Percentiles rank a stretch among this genome's conserved stretches.
Evolutionary conservation across 2,329 filamentous ascomycete genomes (phyloP).

Genomic region (Teratosphaeriaceae sp.): DNA sequence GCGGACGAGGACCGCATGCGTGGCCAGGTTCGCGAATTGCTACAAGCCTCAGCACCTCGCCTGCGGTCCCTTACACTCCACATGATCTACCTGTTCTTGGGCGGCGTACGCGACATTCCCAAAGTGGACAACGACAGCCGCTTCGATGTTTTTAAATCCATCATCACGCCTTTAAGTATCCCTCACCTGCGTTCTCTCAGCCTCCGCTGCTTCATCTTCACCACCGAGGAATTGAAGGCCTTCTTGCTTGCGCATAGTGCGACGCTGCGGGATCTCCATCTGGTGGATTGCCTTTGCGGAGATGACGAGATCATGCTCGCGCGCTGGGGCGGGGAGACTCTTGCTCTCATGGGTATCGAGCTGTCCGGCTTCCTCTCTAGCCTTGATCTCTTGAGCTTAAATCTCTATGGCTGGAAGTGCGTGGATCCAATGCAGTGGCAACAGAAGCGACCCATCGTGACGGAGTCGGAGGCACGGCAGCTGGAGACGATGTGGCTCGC

Average conservation of each 20-base stretch:
- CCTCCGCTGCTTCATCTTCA: not conserved
- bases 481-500: not conserved
- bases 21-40: not conserved
- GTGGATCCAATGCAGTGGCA: not conserved
- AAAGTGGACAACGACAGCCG: not conserved
- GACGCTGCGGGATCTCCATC: not conserved
- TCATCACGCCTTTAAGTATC: not conserved
- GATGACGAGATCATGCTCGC: not conserved
- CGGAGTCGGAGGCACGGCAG: not conserved
- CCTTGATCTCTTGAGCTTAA: not conserved
- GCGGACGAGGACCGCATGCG: not conserved
- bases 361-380: not conserved
- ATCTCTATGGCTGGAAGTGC: not conserved
- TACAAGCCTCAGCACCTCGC: not conserved
- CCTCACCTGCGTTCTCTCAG: not conserved
- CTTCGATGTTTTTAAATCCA: not conserved
- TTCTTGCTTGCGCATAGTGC: not conserved
- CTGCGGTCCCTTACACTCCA: not conserved
- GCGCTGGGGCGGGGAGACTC: not conserved
- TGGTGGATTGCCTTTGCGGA: not conserved
- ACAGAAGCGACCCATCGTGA: not conserved
- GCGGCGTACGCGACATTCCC: not conserved
- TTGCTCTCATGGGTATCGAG: not conserved
- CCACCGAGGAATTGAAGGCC: not conserved
- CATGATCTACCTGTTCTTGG: slow-evolving; percentile 1